Conservation (phyloP, 2,329 filamentous ascomycete genomes). For the Xylaria sp. region DNA sequence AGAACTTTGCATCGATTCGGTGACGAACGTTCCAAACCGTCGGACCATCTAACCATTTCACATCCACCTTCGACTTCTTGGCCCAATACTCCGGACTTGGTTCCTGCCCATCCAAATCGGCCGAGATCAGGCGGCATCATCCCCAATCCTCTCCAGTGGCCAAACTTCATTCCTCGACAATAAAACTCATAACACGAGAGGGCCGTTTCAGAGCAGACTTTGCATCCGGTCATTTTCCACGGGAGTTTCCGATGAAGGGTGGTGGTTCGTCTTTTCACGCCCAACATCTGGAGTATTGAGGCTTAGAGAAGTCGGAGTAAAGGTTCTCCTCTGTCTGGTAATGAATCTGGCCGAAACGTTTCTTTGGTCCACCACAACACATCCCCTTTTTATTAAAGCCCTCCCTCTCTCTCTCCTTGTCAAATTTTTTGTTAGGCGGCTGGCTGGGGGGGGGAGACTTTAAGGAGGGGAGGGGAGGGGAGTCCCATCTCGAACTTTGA, state of each 20-base stretch:
- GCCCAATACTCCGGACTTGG: constrained; percentile 24
- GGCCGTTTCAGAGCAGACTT: constrained; percentile 9
- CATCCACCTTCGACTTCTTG: constrained; percentile 28
- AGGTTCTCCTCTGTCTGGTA: constrained; percentile 10
- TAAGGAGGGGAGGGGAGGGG: neutral
- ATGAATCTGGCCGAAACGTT: constrained; percentile 11
- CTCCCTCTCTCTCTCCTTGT: neutral
- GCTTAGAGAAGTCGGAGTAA: constrained; percentile 28
- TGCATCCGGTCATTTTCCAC: neutral
- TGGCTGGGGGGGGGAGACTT: neutral
- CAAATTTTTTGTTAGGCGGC: constrained; percentile 13
- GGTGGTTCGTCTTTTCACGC: constrained; percentile 18
- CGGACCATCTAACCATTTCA: constrained; percentile 14
- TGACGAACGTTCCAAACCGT: constrained; percentile 10
- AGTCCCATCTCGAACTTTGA: neutral
- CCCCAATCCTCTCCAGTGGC: constrained; percentile 37
- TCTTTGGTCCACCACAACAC: neutral
- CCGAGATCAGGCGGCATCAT: constrained; percentile 26
- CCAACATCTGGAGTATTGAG: constrained; percentile 24
- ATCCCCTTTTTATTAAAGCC: neutral
- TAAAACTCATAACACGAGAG: neutral
- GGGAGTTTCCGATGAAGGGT: constrained; percentile 21
- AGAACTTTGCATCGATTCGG: constrained; percentile 21
- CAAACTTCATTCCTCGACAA: constrained; percentile 26
- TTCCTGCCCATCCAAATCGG: neutral